These are phyloP conservation scores for Collybia sp. DNA, from an alignment of 768 basidiomycete species.

Conservation along the genomic window DNA sequence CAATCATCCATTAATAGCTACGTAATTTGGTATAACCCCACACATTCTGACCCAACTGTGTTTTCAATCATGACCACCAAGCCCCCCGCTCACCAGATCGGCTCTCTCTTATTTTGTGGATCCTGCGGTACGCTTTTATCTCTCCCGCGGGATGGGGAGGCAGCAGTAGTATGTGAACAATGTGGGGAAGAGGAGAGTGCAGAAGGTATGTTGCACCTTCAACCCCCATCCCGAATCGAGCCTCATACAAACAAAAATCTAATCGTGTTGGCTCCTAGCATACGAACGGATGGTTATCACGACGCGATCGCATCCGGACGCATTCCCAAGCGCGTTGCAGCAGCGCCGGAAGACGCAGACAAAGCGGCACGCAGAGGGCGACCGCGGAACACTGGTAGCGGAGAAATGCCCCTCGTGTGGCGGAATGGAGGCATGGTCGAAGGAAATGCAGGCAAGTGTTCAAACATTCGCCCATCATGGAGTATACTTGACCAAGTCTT, in stretches of 20 bases:
- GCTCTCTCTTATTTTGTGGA: constrained; percentile 93
- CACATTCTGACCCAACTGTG: no score
- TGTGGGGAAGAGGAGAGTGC: constrained; percentile 86
- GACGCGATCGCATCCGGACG: constrained; percentile 89
- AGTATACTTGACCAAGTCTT: neutral
- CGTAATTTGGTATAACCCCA: no score
- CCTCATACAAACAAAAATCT: neutral
- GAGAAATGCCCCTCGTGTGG: constrained; percentile 90
- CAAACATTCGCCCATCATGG: neutral
- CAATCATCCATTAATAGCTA: no score
- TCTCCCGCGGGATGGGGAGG: constrained; percentile 71
- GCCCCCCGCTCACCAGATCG: constrained; percentile 19
- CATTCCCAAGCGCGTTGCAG: constrained; percentile 85
- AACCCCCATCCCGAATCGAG: neutral
- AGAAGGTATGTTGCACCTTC: constrained; percentile 58
- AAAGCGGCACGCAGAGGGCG: constrained; percentile 67
- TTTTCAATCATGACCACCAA: no score
- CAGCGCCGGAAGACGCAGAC: constrained; percentile 91
- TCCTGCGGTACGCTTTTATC: constrained; percentile 87
- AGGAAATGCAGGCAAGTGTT: constrained; percentile 74
- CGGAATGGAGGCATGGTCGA: constrained; percentile 80
- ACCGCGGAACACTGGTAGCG: constrained; percentile 55
- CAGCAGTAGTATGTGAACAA: constrained; percentile 79
- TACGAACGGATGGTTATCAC: constrained; percentile 90
- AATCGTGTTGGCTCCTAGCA: constrained; percentile 38